These are phyloP conservation scores for Tylopilus plumbeoviolaceoides DNA, from an alignment of 768 basidiomycete genomes.

Conservation along the genomic window DNA sequence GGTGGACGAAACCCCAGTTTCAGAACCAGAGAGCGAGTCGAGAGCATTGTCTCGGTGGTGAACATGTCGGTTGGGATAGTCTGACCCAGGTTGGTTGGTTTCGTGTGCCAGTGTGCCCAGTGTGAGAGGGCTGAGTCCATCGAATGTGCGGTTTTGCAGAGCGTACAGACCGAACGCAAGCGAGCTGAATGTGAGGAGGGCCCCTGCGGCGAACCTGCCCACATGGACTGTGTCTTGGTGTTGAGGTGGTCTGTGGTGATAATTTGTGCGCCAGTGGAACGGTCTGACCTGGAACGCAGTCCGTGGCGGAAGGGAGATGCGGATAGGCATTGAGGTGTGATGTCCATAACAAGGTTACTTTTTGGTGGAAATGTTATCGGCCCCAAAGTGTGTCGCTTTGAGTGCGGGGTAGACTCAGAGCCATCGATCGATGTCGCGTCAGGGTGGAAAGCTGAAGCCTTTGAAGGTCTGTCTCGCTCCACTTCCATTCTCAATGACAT, in stretches of 20 bases:
- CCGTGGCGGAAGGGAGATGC: not conserved
- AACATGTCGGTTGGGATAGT: not conserved
- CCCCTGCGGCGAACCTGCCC: conserved; percentile 14
- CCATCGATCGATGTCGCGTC: conserved; percentile 41
- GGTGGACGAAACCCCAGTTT: not conserved
- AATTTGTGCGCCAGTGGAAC: not conserved
- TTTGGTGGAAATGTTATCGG: not conserved
- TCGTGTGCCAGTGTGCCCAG: not conserved
- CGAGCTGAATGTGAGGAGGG: conserved; percentile 19
- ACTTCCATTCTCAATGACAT: not conserved
- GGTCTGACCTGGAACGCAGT: conserved; percentile 1
- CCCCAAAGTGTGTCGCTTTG: not conserved
- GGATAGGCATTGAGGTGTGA: not conserved
- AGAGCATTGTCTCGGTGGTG: conserved; percentile 5
- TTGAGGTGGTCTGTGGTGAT: not conserved
- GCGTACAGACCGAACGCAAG: conserved; percentile 19
- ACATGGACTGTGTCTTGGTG: conserved; percentile 6
- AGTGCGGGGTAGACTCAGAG: not conserved
- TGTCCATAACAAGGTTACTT: conserved; percentile 5
- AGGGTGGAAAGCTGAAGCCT: conserved; percentile 86
- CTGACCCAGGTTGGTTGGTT: not conserved
- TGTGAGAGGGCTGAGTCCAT: conserved; percentile 6
- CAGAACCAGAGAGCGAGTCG: not conserved
- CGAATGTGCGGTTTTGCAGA: conserved; percentile 2
- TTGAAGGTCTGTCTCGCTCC: conserved; percentile 53